These are phyloP conservation scores for Xylaria intraflava DNA, from an alignment of 495 filamentous ascomycete genomes.

Conservation along the genomic window DNA sequence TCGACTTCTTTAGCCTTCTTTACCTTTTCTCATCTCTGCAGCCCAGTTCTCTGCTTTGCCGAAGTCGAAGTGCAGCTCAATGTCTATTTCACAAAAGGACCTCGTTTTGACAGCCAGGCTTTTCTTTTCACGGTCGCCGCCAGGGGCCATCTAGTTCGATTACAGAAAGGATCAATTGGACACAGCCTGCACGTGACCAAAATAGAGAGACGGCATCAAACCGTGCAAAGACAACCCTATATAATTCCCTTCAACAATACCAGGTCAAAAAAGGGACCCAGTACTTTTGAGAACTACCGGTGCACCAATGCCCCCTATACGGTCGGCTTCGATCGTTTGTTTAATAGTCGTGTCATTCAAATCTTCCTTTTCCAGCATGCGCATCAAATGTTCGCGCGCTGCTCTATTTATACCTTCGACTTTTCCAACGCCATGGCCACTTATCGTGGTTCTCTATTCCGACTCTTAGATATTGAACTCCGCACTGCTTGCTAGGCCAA, in stretches of 20 bases:
- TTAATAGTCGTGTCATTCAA: background rate
- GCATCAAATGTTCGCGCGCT: background rate
- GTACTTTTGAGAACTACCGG: background rate
- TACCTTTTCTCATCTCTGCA: background rate
- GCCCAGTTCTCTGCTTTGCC: background rate
- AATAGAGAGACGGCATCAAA: background rate
- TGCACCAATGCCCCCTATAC: background rate
- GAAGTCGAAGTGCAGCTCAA: background rate
- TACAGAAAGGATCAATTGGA: background rate
- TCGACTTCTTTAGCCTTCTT: too few relatives aligned
- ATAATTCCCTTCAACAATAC: background rate
- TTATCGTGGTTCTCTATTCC: constrained; percentile 2
- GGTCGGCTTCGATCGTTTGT: background rate
- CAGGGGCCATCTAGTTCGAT: background rate
- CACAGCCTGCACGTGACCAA: background rate
- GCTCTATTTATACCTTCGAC: background rate
- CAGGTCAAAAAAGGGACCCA: background rate
- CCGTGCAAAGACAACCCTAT: background rate
- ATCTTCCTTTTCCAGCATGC: background rate
- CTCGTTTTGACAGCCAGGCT: background rate
- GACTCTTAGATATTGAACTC: constrained; percentile 5
- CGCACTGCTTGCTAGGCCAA: constrained; percentile 18
- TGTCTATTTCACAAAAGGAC: background rate
- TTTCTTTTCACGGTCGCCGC: background rate
- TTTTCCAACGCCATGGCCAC: background rate